Conservation (phyloP, 768 basidiomycete genomes). For the Termitomyces sp. region DNA sequence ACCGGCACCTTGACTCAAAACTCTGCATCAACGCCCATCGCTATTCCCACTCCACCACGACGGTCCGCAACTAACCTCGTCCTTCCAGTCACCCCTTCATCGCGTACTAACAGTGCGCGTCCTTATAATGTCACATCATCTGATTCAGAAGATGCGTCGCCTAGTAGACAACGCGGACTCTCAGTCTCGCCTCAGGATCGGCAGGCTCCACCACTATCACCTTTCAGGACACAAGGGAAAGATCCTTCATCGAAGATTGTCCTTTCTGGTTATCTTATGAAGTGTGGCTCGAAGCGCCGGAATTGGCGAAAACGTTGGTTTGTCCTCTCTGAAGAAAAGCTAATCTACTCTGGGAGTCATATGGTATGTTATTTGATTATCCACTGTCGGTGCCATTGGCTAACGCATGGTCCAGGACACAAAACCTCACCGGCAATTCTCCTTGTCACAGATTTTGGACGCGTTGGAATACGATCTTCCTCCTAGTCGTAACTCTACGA, state of each 20-base stretch:
- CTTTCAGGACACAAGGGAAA: slow-evolving; percentile 36
- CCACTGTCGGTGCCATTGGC: background rate
- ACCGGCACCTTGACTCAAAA: slow-evolving; percentile 59
- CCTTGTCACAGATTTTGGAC: slow-evolving; percentile 82
- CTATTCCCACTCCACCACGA: slow-evolving; percentile 37
- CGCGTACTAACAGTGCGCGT: slow-evolving; percentile 37
- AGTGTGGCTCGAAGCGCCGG: slow-evolving; percentile 88
- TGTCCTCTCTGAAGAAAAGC: slow-evolving; percentile 79
- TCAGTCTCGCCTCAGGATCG: slow-evolving; percentile 43
- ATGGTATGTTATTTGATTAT: slow-evolving; percentile 61
- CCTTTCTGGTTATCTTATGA: slow-evolving; percentile 90
- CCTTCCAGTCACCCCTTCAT: slow-evolving; percentile 42
- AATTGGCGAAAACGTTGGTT: slow-evolving; percentile 99
- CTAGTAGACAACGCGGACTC: slow-evolving; percentile 35
- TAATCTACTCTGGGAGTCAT: slow-evolving; percentile 88
- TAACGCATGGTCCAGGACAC: slow-evolving; percentile 60
- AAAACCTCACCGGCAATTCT: slow-evolving; percentile 82
- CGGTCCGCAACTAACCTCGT: slow-evolving; percentile 22
- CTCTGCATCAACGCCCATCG: slow-evolving; percentile 48
- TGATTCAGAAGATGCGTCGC: slow-evolving; percentile 71
- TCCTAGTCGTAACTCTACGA: slow-evolving; percentile 41
- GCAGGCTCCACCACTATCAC: slow-evolving; percentile 35
- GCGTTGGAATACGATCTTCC: slow-evolving; percentile 84
- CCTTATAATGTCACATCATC: slow-evolving; percentile 61
- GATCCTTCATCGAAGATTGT: slow-evolving; percentile 73